Evolutionary conservation across 345 rosid genomes (phyloP).

Genomic region (Euclidium syriacum): DNA sequence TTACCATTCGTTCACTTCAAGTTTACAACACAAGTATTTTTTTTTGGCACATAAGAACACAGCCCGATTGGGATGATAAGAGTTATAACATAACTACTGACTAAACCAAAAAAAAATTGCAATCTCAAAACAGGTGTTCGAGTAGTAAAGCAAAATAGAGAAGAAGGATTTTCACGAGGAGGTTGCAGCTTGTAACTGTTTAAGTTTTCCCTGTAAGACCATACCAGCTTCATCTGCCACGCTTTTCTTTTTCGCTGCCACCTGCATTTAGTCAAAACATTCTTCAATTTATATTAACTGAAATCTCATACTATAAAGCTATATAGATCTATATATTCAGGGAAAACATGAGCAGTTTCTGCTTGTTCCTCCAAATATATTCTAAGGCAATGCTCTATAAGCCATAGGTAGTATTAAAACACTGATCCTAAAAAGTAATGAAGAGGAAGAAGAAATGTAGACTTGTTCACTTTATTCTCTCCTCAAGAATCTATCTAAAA

Average conservation of each 20-base stretch:
- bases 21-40: not conserved
- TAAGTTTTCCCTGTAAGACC: constrained; percentile 65
- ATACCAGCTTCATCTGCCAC: constrained; percentile 81
- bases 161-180: constrained; percentile 10
- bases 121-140: not conserved
- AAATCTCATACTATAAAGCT: too few relatives aligned
- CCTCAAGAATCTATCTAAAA: not conserved
- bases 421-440: not conserved
- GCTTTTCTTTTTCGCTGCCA: constrained; percentile 82
- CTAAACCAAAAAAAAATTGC: not conserved
- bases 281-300: not conserved
- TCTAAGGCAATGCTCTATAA: not conserved
- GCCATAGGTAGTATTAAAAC: not conserved
- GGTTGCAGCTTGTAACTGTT: constrained; percentile 46
- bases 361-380: too few relatives aligned
- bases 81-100: not conserved
- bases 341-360: too few relatives aligned
- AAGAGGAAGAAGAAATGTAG: not conserved
- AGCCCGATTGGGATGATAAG: not conserved
- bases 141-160: not conserved
- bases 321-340: too few relatives aligned
- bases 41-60: not conserved
- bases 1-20: not conserved
- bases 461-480: not conserved
- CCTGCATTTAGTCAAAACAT: constrained; percentile 42